Conservation (phyloP, 805 yeast species). For the Pichia manshurica region DNA sequence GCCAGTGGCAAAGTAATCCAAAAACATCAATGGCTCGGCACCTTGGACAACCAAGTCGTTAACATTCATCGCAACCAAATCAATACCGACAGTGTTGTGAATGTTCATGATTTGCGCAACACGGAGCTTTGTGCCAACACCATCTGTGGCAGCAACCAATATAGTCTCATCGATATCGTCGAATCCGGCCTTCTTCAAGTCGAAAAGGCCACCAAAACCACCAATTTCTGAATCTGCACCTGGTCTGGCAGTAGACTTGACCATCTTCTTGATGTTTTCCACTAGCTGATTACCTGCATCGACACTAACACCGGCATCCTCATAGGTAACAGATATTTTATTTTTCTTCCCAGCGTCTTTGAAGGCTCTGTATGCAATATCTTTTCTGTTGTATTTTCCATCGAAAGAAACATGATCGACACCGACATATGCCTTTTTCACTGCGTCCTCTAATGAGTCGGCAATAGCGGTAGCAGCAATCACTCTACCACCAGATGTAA, state of each 20-base stretch:
- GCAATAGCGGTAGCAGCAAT: conserved; percentile 91
- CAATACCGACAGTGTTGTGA: conserved; percentile 98
- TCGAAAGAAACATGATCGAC: conserved; percentile 68
- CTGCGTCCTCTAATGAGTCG: conserved; percentile 68
- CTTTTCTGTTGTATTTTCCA: conserved; percentile 79
- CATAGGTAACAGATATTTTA: conserved; percentile 65
- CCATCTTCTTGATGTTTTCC: conserved; percentile 83
- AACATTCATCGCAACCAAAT: conserved; percentile 98
- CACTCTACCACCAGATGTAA: conserved; percentile 94
- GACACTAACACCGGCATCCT: conserved; percentile 94
- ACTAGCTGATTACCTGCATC: conserved; percentile 91
- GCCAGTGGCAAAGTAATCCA: conserved; percentile 96
- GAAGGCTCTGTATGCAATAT: conserved; percentile 96
- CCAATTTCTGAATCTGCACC: conserved; percentile 99
- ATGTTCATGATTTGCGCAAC: conserved; percentile 85
- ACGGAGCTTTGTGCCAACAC: conserved; percentile 96
- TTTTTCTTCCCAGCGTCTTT: conserved; percentile 37
- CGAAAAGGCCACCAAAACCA: conserved; percentile 97
- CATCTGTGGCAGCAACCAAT: conserved; percentile 96
- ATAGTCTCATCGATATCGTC: conserved; percentile 65
- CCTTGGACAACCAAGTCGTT: conserved; percentile 98
- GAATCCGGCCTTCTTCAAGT: conserved; percentile 83
- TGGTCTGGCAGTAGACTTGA: conserved; percentile 85
- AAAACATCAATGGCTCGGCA: conserved; percentile 92
- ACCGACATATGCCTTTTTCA: conserved; percentile 79